phyloP scores from a whole-genome alignment of 139 green algal species.

The Chlamydomonas sphaeroides region DNA sequence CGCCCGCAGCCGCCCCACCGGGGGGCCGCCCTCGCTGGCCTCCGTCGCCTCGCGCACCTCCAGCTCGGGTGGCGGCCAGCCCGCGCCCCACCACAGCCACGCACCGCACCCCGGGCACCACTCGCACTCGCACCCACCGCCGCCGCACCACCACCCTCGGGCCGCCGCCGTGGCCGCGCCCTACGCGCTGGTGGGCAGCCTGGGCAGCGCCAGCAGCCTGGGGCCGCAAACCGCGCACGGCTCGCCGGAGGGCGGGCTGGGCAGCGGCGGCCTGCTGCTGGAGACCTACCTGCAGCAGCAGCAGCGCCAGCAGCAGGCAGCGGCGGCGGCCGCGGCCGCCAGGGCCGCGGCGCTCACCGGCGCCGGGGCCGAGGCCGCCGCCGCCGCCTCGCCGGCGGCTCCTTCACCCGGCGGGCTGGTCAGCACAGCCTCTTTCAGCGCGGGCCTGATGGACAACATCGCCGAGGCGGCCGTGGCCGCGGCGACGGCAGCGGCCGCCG shows the following conservation, averaged over 20 bases:
- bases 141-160: not conserved
- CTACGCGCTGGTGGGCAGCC: not conserved
- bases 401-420: too few relatives aligned
- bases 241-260: not conserved
- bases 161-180: too few relatives aligned
- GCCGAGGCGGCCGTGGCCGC: too few relatives aligned
- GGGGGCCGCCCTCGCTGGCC: too few relatives aligned
- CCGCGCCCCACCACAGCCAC: too few relatives aligned
- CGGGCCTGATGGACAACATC: too few relatives aligned
- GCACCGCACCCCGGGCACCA: not conserved
- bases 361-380: too few relatives aligned
- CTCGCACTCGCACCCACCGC: not conserved
- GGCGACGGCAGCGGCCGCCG: too few relatives aligned
- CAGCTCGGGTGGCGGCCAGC: not conserved
- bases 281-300: not conserved
- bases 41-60: not conserved
- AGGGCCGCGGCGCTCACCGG: too few relatives aligned
- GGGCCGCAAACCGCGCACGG: not conserved
- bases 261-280: not conserved
- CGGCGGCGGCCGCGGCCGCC: not conserved
- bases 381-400: too few relatives aligned
- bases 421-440: too few relatives aligned
- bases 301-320: not conserved
- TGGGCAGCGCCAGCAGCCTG: not conserved
- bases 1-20: not conserved